These are phyloP conservation scores for Saccharomycopsis phalli DNA, from an alignment of 1,139 yeast species.

Conservation along the genomic window DNA sequence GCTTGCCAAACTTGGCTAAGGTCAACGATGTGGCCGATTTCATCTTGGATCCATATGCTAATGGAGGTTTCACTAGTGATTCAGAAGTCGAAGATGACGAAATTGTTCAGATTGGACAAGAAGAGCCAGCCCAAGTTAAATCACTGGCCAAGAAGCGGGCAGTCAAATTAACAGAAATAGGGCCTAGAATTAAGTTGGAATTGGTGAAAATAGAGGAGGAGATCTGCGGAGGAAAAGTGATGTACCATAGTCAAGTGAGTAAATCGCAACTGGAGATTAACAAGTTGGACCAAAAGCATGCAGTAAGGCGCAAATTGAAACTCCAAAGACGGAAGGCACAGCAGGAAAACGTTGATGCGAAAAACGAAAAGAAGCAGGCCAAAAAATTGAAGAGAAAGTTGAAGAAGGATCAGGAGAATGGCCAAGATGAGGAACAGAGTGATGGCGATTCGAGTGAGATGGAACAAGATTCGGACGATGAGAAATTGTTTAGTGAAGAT, in stretches of 20 bases:
- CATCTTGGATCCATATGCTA: constrained; percentile 73
- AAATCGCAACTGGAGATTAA: constrained; percentile 56
- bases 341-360: constrained; percentile 67
- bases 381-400: constrained; percentile 67
- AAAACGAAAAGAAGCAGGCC: constrained; percentile 64
- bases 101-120: constrained; percentile 52
- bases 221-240: constrained; percentile 73
- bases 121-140: constrained; percentile 19
- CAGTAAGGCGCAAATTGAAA: constrained; percentile 50
- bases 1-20: constrained; percentile 63
- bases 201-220: constrained; percentile 90
- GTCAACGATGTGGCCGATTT: constrained; percentile 75
- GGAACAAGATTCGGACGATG: constrained; percentile 7
- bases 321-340: constrained; percentile 71
- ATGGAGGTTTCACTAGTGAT: constrained; percentile 78
- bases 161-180: constrained; percentile 84
- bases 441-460: constrained; percentile 28
- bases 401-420: constrained; percentile 32
- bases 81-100: constrained; percentile 90
- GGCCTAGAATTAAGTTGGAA: constrained; percentile 77
- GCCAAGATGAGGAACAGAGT: constrained; percentile 29
- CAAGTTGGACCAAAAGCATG: constrained; percentile 60
- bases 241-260: constrained; percentile 64
- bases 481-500: constrained; percentile 35
- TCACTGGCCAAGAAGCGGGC: constrained; percentile 60